These are phyloP conservation scores for Chlorophyllum brunneum DNA, from an alignment of 768 basidiomycete species.

Conservation along the genomic window DNA sequence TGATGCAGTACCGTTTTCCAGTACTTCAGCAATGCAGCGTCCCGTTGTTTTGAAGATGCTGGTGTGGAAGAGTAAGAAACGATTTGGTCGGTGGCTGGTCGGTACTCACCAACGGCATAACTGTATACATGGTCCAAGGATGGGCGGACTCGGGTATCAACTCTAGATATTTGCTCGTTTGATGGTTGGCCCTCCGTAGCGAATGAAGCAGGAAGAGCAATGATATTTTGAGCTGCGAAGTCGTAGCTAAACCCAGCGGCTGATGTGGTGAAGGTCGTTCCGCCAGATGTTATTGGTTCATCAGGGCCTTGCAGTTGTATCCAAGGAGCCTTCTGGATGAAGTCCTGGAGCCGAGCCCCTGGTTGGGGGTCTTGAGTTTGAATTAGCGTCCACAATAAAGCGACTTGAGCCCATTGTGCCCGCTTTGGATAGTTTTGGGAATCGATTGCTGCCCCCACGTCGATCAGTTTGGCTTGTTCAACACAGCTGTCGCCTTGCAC, in stretches of 20 bases:
- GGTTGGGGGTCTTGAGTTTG: slow-evolving; percentile 43
- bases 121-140: slow-evolving; percentile 58
- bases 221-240: slow-evolving; percentile 53
- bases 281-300: slow-evolving; percentile 32
- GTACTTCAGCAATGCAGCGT: slow-evolving; percentile 43
- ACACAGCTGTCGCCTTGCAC: slow-evolving; percentile 42
- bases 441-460: slow-evolving; percentile 45
- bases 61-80: slow-evolving; percentile 10
- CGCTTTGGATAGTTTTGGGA: slow-evolving; percentile 39
- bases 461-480: slow-evolving; percentile 50
- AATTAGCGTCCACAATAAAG: slow-evolving; percentile 57
- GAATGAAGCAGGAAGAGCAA: slow-evolving; percentile 42
- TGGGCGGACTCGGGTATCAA: slow-evolving; percentile 32
- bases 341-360: slow-evolving; percentile 37
- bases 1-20: slow-evolving; percentile 54
- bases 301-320: slow-evolving; percentile 31
- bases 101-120: slow-evolving; percentile 49
- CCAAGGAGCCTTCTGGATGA: slow-evolving; percentile 50
- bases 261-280: slow-evolving; percentile 34
- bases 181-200: slow-evolving; percentile 41
- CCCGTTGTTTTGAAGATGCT: slow-evolving; percentile 58
- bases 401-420: slow-evolving; percentile 54
- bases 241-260: slow-evolving; percentile 54
- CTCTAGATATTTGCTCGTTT: slow-evolving; percentile 38
- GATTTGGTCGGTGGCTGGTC: background rate